phyloP scores from a whole-genome alignment of 495 filamentous ascomycete genomes.

The Penicillium pulvis region DNA sequence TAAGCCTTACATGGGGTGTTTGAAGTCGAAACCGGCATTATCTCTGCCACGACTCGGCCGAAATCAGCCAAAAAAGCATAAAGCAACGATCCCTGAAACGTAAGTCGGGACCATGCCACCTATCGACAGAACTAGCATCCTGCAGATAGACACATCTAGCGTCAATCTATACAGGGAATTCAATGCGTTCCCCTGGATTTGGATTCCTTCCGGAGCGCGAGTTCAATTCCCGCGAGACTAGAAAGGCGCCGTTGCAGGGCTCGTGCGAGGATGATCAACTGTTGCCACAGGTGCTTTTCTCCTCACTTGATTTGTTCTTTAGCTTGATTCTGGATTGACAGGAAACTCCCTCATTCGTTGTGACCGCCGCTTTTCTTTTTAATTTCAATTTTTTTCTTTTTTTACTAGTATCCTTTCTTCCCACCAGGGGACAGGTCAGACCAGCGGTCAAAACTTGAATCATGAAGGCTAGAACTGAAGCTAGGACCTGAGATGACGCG shows the following conservation, averaged over 20 bases:
- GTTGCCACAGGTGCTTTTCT: conserved; percentile 4
- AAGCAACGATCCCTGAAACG: background rate
- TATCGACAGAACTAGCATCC: background rate
- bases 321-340: conserved; percentile 1
- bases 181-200: background rate
- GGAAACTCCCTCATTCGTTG: background rate
- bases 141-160: conserved; percentile 1
- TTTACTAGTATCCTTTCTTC: background rate
- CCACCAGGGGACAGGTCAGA: background rate
- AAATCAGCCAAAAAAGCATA: conserved; percentile 1
- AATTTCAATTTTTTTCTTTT: background rate
- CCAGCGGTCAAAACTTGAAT: conserved; percentile 4
- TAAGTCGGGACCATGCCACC: background rate
- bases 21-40: conserved; percentile 1
- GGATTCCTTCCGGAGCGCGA: background rate
- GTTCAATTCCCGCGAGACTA: background rate
- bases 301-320: conserved; percentile 8
- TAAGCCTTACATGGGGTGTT: conserved; percentile 2
- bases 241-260: conserved; percentile 8
- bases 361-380: background rate
- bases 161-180: background rate
- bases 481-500: background rate
- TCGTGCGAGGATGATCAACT: conserved; percentile 12
- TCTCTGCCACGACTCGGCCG: conserved; percentile 2
- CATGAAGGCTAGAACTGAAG: background rate